phyloP scores from a whole-genome alignment of 768 basidiomycete species.

The Dentipellis sp. region DNA sequence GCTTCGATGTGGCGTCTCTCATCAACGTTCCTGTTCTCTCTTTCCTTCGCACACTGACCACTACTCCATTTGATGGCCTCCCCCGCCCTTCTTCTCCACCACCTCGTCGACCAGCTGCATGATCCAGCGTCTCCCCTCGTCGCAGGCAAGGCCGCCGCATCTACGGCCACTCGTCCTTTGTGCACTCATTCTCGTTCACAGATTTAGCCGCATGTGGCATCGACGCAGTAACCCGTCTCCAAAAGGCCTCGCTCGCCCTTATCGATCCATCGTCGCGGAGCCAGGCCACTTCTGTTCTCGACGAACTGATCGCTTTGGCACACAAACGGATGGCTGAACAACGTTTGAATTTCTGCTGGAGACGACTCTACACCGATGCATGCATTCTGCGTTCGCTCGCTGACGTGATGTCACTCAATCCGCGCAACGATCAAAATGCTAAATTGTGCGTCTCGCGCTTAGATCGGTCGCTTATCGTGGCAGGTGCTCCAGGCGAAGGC shows the following conservation, averaged over 20 bases:
- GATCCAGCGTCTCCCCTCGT: conserved; percentile 3
- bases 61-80: neutral
- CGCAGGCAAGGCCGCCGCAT: neutral
- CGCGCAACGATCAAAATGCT: conserved; percentile 16
- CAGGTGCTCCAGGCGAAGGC: conserved; percentile 60
- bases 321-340: conserved; percentile 41
- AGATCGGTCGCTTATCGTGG: conserved; percentile 77
- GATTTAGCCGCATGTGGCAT: conserved; percentile 19
- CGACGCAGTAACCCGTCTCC: conserved; percentile 21
- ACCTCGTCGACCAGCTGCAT: conserved; percentile 4
- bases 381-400: conserved; percentile 48
- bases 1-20: neutral
- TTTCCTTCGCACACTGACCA: conserved; percentile 1
- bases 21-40: neutral
- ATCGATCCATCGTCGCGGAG: neutral
- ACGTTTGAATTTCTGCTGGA: conserved; percentile 37
- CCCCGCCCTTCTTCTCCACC: neutral
- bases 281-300: conserved; percentile 19
- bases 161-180: neutral
- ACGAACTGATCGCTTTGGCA: conserved; percentile 36
- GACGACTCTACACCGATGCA: conserved; percentile 70
- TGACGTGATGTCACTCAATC: conserved; percentile 17
- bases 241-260: conserved; percentile 1
- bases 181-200: neutral
- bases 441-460: conserved; percentile 46